phyloP scores from a whole-genome alignment of 176 grass and related monocot genomes.

The Tillandsia leiboldiana region DNA sequence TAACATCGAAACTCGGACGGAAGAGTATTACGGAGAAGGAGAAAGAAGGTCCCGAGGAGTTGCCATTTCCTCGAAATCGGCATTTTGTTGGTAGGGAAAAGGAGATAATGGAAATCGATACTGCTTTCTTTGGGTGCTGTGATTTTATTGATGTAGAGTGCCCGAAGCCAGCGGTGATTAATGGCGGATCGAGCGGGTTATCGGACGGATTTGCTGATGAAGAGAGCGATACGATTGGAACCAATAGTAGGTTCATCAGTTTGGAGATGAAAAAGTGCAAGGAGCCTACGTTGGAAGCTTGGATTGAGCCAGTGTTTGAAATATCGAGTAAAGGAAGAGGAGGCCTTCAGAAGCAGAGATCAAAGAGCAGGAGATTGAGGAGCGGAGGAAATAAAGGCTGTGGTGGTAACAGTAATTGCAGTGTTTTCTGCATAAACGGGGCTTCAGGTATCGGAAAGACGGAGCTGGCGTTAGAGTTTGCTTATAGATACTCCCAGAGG shows the following conservation, averaged over 20 bases:
- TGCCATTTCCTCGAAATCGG: conserved; percentile 65
- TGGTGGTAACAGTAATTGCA: conserved; percentile 16
- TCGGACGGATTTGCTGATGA: conserved; percentile 90
- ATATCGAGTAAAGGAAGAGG: conserved; percentile 64
- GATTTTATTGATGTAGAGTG: conserved; percentile 76
- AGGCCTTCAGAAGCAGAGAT: conserved; percentile 69
- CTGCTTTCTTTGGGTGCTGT: conserved; percentile 55
- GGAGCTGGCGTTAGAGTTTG: conserved; percentile 81
- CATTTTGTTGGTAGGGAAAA: conserved; percentile 95
- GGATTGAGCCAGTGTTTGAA: conserved; percentile 91
- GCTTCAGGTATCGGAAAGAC: conserved; percentile 83
- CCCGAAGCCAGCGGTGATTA: conserved; percentile 30
- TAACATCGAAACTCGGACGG: conserved; percentile 76
- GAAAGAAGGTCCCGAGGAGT: conserved; percentile 34
- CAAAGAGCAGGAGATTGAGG: conserved; percentile 65
- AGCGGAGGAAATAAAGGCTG: conserved; percentile 43
- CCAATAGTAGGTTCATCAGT: conserved; percentile 63
- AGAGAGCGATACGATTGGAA: conserved; percentile 61
- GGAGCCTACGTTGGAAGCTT: conserved; percentile 87
- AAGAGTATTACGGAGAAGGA: conserved; percentile 71
- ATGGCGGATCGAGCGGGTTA: conserved; percentile 52
- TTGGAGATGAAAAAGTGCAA: conserved; percentile 92
- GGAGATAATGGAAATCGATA: conserved; percentile 80
- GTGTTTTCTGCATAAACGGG: conserved; percentile 65
- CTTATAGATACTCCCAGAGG: conserved; percentile 75